Evolutionary conservation across 176 grass and related monocot genomes (phyloP), one percentile per base, ranked within the genome.

Genomic region (Lolium rigidum): DNA sequence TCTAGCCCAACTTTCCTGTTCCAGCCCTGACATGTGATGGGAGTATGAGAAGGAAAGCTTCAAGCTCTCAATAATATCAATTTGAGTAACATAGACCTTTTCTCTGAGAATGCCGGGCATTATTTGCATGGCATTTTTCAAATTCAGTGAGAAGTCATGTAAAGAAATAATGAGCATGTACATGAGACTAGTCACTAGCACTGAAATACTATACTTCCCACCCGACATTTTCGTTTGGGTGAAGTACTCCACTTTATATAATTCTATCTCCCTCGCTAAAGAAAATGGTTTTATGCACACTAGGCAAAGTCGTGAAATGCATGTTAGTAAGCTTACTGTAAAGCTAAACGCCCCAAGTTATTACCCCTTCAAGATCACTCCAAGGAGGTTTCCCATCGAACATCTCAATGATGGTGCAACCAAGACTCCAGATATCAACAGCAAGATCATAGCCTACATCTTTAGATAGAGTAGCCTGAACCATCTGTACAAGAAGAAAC

Each of bases 331-430:
- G 69, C 71, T 78, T 70, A 24, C 41, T 48, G 72, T 56, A 86
- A 84, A 88, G 61, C 60, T 83, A 79, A 77, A 84, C 3, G 5
- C 28, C 76, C 52, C 75, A 90, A 87, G 46, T 78, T 61, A 87
- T 87, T 90, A 98, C 95, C 87, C 95, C 93, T 94, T 98, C 95
- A 85, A 98, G 85, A 68, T 92, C 93, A 92, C 90, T 98, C 95
- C 95, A 98, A 79, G 95, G 95, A 80, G 91, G 95, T 79, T 95
- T 92, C 52, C 93, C 95, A 28, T 92, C 86, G 11, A 94, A 90
- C 95, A 98, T 98, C 84, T 98, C 95, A 70, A 98, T 95, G 44
- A 98, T 93, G 38, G 95, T 98, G 85, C 95, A 98, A 83, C 95
- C 93, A 52, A 98, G 94, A 82, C 95, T 98, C 95, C 95, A 98